Conservation (phyloP, 2,329 filamentous ascomycete species). For the Fusarium luffae region DNA sequence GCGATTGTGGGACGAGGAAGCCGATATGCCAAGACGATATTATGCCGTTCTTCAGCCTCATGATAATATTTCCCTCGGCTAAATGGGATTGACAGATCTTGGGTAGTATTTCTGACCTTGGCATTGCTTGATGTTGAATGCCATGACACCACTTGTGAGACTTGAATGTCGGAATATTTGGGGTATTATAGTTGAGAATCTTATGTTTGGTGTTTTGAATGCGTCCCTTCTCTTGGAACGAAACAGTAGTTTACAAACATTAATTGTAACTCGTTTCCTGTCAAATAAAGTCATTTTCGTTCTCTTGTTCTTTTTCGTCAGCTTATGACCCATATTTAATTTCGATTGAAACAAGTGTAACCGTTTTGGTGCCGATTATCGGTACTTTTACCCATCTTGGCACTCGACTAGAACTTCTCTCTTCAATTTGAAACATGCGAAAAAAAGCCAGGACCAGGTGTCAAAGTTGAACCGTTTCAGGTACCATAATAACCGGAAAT, state of each 20-base stretch:
- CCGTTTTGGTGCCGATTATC: neutral
- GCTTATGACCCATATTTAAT: neutral
- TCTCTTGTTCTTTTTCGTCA: neutral
- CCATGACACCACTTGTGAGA: neutral
- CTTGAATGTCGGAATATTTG: neutral
- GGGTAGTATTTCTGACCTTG: neutral
- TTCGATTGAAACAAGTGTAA: slow-evolving; percentile 12
- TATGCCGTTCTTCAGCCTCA: neutral
- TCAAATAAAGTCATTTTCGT: neutral
- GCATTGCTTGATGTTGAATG: neutral
- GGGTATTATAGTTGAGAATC: neutral
- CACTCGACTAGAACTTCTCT: neutral
- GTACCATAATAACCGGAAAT: slow-evolving; percentile 1
- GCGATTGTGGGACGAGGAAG: slow-evolving; percentile 5
- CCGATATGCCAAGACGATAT: slow-evolving; percentile 6
- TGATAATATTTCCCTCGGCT: neutral
- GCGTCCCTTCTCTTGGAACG: neutral
- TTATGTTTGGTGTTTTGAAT: neutral
- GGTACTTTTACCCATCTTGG: slow-evolving; percentile 4
- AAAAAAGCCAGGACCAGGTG: neutral
- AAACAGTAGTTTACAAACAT: neutral
- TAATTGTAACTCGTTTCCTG: neutral
- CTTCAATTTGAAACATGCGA: slow-evolving; percentile 10
- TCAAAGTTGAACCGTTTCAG: slow-evolving; percentile 12
- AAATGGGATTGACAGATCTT: neutral